Evolutionary conservation across 2,329 filamentous ascomycete genomes (phyloP), one percentile per base, ranked within the genome.

Genomic region (Xylariaceae sp.): DNA sequence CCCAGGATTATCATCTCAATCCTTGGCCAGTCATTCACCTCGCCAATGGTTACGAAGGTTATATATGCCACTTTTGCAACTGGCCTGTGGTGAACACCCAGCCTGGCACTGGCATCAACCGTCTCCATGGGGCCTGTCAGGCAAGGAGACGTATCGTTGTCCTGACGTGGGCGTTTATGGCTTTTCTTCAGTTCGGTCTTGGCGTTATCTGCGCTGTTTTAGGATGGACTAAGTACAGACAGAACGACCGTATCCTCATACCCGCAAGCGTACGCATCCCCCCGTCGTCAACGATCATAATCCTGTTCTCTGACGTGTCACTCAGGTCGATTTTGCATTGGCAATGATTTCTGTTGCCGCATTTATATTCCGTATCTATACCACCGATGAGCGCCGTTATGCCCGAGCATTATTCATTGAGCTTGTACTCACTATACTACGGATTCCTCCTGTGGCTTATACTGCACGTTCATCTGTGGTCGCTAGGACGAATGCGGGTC

Each of bases 51-150:
- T 55, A 58, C 7, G 55, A 59, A 14, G 62, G 62, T 42, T 64
- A 65, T 52, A 62, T 65, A 46, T 65, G 62, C 38, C 62, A 64
- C 43, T 65, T 65, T 47, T 65, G 62, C 47, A 63, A 60, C 22
- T 65, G 62, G 62, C 62, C 62, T 9, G 62, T 65, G 18, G 58
- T 59, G 14, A 59, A 54, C 50, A 55, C 53, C 38, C 40, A 44
- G 15, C 55, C 49, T 15, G 58, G 55, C 31, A 57, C 51, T 35
- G 51, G 56, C 11, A 49, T 54, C 22, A 58, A 59, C 40, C 51
- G 58, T 32, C 53, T 65, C 43, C 62, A 65, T 40, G 58, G 58
- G 6, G 47, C 45, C 11, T 65, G 62, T 43, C 53, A 58, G 46
- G 32, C 60, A 2, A 60, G 61, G 48, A 49, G 62, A 45, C 52